A percentile compares a stretch with the other conserved stretches of the same genome.
phyloP scores from a whole-genome alignment of 2,329 filamentous ascomycete genomes.

The Arthrobotrys pseudoclavata region DNA sequence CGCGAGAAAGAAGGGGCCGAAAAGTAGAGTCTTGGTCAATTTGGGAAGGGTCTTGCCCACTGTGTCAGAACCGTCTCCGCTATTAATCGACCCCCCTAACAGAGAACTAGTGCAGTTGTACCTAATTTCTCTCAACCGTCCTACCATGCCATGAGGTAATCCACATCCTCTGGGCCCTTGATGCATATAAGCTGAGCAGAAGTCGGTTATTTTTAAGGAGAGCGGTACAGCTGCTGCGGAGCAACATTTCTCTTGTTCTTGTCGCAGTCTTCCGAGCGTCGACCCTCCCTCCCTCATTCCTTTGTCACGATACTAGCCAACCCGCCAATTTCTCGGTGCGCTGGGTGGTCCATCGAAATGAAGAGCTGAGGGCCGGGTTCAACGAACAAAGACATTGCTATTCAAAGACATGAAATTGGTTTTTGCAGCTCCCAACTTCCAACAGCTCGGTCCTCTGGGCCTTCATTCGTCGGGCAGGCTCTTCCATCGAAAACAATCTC shows the following conservation, averaged over 20 bases:
- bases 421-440: constrained; percentile 28
- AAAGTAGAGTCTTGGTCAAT: constrained; percentile 46
- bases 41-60: constrained; percentile 59
- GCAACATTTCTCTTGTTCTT: constrained; percentile 51
- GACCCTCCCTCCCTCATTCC: constrained; percentile 38
- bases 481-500: constrained; percentile 42
- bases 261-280: constrained; percentile 40
- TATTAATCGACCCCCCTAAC: constrained; percentile 59
- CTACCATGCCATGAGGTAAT: constrained; percentile 26
- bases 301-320: constrained; percentile 8
- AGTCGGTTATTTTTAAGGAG: constrained; percentile 36
- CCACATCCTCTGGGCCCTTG: constrained; percentile 34
- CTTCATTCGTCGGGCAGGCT: constrained; percentile 44
- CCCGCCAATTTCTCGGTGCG: constrained; percentile 4
- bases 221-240: constrained; percentile 43
- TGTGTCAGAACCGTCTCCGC: constrained; percentile 60
- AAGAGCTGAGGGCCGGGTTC: constrained; percentile 42
- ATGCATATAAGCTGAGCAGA: constrained; percentile 54
- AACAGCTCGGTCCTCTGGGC: constrained; percentile 42
- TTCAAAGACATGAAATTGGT: constrained; percentile 37
- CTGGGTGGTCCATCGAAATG: constrained; percentile 29
- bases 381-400: constrained; percentile 38
- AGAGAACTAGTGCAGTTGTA: constrained; percentile 56
- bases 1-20: constrained; percentile 43
- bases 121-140: constrained; percentile 56